phyloP scores from a whole-genome alignment of 495 filamentous ascomycete species.

The Pyrenopolyporus hunteri region DNA sequence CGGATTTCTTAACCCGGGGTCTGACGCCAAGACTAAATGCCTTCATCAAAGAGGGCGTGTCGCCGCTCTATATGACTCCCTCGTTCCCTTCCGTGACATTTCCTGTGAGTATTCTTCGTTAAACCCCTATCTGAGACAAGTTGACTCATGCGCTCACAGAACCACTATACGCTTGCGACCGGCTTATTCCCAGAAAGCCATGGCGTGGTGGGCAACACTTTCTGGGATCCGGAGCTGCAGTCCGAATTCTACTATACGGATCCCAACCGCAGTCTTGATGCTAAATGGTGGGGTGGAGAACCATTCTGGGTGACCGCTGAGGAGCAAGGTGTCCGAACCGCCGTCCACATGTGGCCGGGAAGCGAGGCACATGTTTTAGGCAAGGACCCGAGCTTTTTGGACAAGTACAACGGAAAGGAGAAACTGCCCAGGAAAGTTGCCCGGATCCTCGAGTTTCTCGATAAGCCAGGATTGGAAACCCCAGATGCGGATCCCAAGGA shows the following conservation, averaged over 20 bases:
- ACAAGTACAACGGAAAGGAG: slow-evolving; percentile 83
- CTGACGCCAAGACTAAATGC: slow-evolving; percentile 82
- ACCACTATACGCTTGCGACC: slow-evolving; percentile 94
- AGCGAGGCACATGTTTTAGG: slow-evolving; percentile 79
- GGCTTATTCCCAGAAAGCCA: slow-evolving; percentile 92
- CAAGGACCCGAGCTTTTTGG: slow-evolving; percentile 74
- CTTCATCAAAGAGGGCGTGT: slow-evolving; percentile 83
- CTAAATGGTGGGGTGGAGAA: slow-evolving; percentile 93
- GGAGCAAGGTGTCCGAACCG: slow-evolving; percentile 71
- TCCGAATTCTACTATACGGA: slow-evolving; percentile 90
- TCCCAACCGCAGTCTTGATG: slow-evolving; percentile 69
- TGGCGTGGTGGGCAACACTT: slow-evolving; percentile 91
- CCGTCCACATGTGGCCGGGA: slow-evolving; percentile 98
- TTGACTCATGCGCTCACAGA: slow-evolving; percentile 46
- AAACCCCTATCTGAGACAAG: too few species aligned
- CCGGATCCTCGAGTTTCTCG: slow-evolving; percentile 78
- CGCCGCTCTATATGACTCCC: slow-evolving; percentile 87
- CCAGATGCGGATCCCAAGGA: slow-evolving; percentile 38
- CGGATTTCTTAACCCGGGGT: slow-evolving; percentile 84
- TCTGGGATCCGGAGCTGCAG: slow-evolving; percentile 79
- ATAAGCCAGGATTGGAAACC: slow-evolving; percentile 73
- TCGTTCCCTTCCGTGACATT: slow-evolving; percentile 97
- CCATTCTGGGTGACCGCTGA: slow-evolving; percentile 95
- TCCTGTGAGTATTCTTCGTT: slow-evolving; percentile 52
- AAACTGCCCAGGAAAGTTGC: slow-evolving; percentile 72